A percentile compares a stretch with the other conserved stretches of the same genome.
Evolutionary conservation across 108 stramenopile species (phyloP).

Genomic region (Nannochloropsis granulata): DNA sequence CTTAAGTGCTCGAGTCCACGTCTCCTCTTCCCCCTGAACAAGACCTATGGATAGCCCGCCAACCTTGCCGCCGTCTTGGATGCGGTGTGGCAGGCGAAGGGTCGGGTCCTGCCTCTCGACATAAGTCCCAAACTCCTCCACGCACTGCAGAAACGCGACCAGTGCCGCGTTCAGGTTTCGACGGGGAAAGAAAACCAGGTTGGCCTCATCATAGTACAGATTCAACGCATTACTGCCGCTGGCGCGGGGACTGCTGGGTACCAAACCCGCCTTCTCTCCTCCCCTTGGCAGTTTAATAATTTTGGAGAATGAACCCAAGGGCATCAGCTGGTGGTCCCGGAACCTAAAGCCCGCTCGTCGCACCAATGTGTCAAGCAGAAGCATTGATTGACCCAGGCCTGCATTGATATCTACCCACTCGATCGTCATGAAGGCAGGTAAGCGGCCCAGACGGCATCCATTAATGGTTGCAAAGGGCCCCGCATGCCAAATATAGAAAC

Average conservation of each 20-base stretch:
- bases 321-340: constrained; percentile 27
- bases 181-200: constrained; percentile 26
- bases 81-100: constrained; percentile 27
- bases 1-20: constrained; percentile 42
- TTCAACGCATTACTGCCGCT: constrained; percentile 20
- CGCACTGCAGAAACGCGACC: constrained; percentile 33
- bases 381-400: constrained; percentile 38
- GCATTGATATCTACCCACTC: constrained; percentile 42
- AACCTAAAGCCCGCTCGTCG: constrained; percentile 16
- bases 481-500: constrained; percentile 36
- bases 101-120: constrained; percentile 32
- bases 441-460: constrained; percentile 36
- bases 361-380: constrained; percentile 25
- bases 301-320: constrained; percentile 34
- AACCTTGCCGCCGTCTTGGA: constrained; percentile 25
- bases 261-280: background rate
- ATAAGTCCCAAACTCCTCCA: constrained; percentile 25
- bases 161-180: constrained; percentile 36
- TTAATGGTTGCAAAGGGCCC: constrained; percentile 40
- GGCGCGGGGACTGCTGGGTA: background rate
- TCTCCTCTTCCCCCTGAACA: constrained; percentile 13
- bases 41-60: constrained; percentile 26
- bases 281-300: background rate
- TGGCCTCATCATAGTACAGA: constrained; percentile 21
- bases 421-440: constrained; percentile 13